Percentiles rank a stretch among this genome's conserved stretches.
phyloP scores from a whole-genome alignment of 768 basidiomycete species.

The Boletus barrowsii region DNA sequence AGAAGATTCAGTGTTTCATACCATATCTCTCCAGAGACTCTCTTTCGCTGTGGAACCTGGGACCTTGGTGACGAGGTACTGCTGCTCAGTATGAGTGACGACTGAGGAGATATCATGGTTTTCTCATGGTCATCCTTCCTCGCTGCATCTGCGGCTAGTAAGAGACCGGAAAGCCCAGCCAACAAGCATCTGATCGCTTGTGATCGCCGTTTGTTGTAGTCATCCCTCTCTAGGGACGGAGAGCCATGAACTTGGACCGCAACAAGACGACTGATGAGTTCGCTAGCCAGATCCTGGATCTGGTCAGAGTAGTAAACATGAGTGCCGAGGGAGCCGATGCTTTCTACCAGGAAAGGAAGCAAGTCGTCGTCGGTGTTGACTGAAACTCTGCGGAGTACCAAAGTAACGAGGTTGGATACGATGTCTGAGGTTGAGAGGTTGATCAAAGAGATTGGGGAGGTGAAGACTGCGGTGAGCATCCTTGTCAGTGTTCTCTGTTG shows the following conservation, averaged over 20 bases:
- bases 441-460: constrained; percentile 75
- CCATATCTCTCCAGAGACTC: constrained; percentile 81
- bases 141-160: constrained; percentile 54
- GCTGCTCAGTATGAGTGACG: constrained; percentile 29
- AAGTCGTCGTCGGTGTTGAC: constrained; percentile 62
- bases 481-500: constrained; percentile 62
- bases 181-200: constrained; percentile 71
- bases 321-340: constrained; percentile 79
- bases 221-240: constrained; percentile 37
- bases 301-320: constrained; percentile 97
- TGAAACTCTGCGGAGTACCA: constrained; percentile 69
- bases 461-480: constrained; percentile 85
- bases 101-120: constrained; percentile 15
- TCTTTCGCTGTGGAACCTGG: constrained; percentile 54
- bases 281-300: constrained; percentile 86
- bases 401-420: constrained; percentile 68
- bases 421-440: constrained; percentile 91
- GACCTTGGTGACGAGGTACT: constrained; percentile 23
- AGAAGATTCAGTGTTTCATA: constrained; percentile 85
- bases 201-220: constrained; percentile 45
- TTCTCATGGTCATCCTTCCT: constrained; percentile 24
- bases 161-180: constrained; percentile 65
- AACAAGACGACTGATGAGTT: constrained; percentile 72
- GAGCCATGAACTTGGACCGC: constrained; percentile 66
- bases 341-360: constrained; percentile 65